phyloP scores from a whole-genome alignment of 306 rosid genomes.

The Citrullus colocynthis region DNA sequence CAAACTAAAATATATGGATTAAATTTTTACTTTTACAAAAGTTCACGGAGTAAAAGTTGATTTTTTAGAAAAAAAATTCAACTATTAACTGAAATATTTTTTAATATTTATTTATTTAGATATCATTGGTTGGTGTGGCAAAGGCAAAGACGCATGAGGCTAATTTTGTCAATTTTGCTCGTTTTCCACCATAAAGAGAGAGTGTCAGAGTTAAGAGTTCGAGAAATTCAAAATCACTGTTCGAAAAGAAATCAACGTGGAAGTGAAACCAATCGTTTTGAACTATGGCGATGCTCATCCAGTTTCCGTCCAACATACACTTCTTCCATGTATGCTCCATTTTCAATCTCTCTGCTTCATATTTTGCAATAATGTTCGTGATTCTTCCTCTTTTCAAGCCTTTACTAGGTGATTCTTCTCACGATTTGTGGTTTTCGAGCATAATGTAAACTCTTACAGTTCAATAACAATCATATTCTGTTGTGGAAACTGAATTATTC shows the following conservation, averaged over 20 bases:
- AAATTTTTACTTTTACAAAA: no score
- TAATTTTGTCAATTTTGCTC: no score
- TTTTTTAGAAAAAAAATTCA: no score
- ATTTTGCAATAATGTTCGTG: background rate
- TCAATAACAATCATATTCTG: background rate
- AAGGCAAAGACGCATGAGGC: no score
- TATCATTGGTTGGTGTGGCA: no score
- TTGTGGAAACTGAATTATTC: background rate
- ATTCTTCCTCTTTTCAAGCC: background rate
- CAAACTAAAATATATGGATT: no score
- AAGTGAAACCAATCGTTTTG: background rate
- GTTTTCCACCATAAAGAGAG: no score
- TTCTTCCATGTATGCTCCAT: conserved; percentile 14
- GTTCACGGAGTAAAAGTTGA: no score
- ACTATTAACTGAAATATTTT: no score
- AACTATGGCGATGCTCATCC: conserved; percentile 23
- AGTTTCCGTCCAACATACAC: conserved; percentile 13
- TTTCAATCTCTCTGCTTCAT: background rate
- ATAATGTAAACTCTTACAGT: background rate
- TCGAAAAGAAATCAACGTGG: background rate
- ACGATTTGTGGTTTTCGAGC: background rate
- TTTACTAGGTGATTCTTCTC: background rate
- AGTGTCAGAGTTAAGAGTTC: background rate
- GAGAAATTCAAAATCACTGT: background rate
- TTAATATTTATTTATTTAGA: no score